These are phyloP conservation scores for Venturia asperata DNA, from an alignment of 2,329 filamentous ascomycete genomes.

Conservation along the genomic window DNA sequence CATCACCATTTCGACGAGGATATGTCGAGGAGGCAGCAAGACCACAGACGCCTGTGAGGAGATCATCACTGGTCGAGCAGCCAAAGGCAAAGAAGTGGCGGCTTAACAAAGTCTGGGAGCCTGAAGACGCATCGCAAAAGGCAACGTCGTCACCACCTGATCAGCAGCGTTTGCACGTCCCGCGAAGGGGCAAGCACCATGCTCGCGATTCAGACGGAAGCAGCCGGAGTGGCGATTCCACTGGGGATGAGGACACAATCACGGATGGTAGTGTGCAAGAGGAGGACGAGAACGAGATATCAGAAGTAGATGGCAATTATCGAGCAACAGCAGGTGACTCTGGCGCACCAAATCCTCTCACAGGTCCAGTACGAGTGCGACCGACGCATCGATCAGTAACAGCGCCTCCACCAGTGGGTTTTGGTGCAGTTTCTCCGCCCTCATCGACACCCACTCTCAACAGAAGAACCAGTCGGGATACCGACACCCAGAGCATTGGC, in stretches of 20 bases:
- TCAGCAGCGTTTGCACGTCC: background rate
- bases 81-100: constrained; percentile 42
- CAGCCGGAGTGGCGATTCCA: constrained; percentile 21
- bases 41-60: constrained; percentile 52
- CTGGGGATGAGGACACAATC: constrained; percentile 14
- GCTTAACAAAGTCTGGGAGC: constrained; percentile 42
- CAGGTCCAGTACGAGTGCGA: constrained; percentile 1
- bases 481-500: constrained; percentile 29
- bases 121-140: constrained; percentile 34
- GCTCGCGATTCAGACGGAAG: constrained; percentile 26
- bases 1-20: constrained; percentile 72
- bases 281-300: background rate
- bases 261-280: constrained; percentile 14
- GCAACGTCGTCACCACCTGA: constrained; percentile 17
- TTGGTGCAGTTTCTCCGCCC: background rate
- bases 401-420: constrained; percentile 10
- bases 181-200: background rate
- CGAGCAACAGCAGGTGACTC: background rate
- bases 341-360: background rate
- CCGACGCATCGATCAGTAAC: constrained; percentile 16
- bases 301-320: background rate
- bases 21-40: constrained; percentile 68
- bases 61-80: constrained; percentile 50
- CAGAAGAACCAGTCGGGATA: constrained; percentile 2
- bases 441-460: background rate